Evolutionary conservation across 2,329 filamentous ascomycete genomes (phyloP), one percentile per base, ranked within the genome.

Genomic region (Rasamsonia emersonii): DNA sequence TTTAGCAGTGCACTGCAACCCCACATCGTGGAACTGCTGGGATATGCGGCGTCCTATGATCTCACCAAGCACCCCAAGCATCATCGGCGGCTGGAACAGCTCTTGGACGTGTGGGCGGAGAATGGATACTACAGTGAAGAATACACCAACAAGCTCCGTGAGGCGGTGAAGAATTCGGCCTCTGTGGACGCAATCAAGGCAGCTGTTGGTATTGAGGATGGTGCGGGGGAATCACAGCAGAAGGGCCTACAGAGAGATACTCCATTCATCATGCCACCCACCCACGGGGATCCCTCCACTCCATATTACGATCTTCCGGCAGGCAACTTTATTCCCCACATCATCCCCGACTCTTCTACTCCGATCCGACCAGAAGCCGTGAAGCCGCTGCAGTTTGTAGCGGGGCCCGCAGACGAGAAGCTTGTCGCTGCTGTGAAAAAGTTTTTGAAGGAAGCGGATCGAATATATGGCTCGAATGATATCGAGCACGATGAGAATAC

Each of bases 251-350:
- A 47, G 28, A 54, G 53, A 44, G 67, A 79, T 38, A 62, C 62
- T 1, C 80, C 82, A 0, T 89, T 76, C 48, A 58, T 80, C 17
- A 71, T 93, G 55, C 86, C 86, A 13, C 68, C 81, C 2, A 74
- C 72, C 35, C 86, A 93, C 53, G 86, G 86, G 24, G 83, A 93
- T 50, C 61, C 70, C 2, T 71, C 74, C 0, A 76, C 71, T 3
- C 77, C 81, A 0, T 93, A 81, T 73, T 82, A 86, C 58, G 85
- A 93, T 42, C 64, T 93, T 1, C 86, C 86, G 0, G 85, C 85
- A 2, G 81, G 77, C 2, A 89, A 84, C 43, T 79, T 88, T 67
- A 71, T 93, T 28, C 82, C 82, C 4, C 79, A 82, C 35, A 76
- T 93, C 38, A 73, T 82, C 23, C 82, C 80, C 4, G 81, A 89